Evolutionary conservation across 441 rosid species (phyloP).

Genomic region (Populus trichocarpa): DNA sequence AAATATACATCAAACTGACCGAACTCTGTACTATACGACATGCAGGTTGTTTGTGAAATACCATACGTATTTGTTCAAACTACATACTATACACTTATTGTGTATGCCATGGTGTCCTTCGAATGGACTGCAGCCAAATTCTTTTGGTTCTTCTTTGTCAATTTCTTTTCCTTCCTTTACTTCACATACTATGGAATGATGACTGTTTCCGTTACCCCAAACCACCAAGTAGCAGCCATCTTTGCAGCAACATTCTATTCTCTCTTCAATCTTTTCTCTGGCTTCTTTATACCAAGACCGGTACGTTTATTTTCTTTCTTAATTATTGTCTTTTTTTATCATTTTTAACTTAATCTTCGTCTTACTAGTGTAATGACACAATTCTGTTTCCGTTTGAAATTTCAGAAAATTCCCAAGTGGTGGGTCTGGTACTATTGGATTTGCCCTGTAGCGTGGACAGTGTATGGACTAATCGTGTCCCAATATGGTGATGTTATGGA

Average conservation of each 20-base stretch:
- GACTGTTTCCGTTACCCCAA: conserved; percentile 84
- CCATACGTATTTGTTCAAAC: conserved; percentile 79
- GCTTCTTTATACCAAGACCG: conserved; percentile 91
- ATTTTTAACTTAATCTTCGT: neutral
- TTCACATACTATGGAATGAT: conserved; percentile 99
- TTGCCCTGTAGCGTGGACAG: conserved; percentile 83
- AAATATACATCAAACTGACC: neutral
- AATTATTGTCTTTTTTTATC: neutral
- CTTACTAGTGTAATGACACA: neutral
- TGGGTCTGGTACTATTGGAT: conserved; percentile 95
- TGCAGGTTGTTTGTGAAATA: conserved; percentile 77
- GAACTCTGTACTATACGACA: neutral
- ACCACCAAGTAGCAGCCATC: conserved; percentile 84
- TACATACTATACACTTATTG: conserved; percentile 58
- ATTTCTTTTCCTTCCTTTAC: conserved; percentile 89
- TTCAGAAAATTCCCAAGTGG: conserved; percentile 85
- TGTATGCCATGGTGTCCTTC: conserved; percentile 81
- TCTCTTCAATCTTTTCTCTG: conserved; percentile 86
- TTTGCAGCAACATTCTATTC: conserved; percentile 80
- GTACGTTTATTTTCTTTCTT: conserved; percentile 30
- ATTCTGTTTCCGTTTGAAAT: neutral
- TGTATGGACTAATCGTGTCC: conserved; percentile 71
- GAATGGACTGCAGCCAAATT: conserved; percentile 79
- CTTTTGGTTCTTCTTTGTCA: conserved; percentile 82
- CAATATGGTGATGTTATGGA: conserved; percentile 61